Conservation (phyloP, 2,329 filamentous ascomycete genomes). For the Trichophyton mentagrophytes region DNA sequence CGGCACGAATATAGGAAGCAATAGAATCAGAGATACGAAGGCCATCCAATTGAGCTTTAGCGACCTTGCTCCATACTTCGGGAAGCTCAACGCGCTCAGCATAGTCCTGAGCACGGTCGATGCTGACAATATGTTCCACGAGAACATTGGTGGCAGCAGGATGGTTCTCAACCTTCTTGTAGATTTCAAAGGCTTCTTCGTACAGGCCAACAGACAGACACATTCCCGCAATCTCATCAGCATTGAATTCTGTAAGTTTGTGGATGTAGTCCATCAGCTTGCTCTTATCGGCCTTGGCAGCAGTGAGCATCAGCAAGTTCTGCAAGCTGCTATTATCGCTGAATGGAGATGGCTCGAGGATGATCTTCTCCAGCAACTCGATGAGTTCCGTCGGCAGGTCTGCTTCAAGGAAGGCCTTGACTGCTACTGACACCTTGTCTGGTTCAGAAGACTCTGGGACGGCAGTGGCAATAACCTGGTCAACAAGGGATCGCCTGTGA, state of each 20-base stretch:
- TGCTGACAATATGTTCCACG: conserved; percentile 92
- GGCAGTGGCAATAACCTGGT: conserved; percentile 91
- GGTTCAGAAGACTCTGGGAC: conserved; percentile 88
- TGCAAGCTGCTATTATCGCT: conserved; percentile 95
- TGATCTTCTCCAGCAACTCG: conserved; percentile 96
- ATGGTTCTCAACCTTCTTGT: conserved; percentile 93
- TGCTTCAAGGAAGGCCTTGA: conserved; percentile 80
- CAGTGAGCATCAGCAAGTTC: conserved; percentile 91
- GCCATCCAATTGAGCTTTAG: conserved; percentile 93
- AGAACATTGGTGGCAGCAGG: conserved; percentile 77
- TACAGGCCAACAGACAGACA: conserved; percentile 90
- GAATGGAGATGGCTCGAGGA: conserved; percentile 97
- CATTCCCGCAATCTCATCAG: conserved; percentile 82
- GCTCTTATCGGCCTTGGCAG: conserved; percentile 89
- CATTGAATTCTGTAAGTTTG: conserved; percentile 73
- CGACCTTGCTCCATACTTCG: conserved; percentile 96
- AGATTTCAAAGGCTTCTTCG: conserved; percentile 96
- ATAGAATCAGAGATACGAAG: conserved; percentile 85
- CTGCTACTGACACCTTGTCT: conserved; percentile 85
- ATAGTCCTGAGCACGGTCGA: conserved; percentile 90
- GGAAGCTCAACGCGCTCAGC: conserved; percentile 88
- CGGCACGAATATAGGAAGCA: conserved; percentile 91
- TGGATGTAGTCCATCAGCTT: conserved; percentile 96
- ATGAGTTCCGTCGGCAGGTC: conserved; percentile 91
- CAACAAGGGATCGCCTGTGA: conserved; percentile 81